Evolutionary conservation across 2,329 filamentous ascomycete species (phyloP).

Genomic region (Botrytis hyacinthi): DNA sequence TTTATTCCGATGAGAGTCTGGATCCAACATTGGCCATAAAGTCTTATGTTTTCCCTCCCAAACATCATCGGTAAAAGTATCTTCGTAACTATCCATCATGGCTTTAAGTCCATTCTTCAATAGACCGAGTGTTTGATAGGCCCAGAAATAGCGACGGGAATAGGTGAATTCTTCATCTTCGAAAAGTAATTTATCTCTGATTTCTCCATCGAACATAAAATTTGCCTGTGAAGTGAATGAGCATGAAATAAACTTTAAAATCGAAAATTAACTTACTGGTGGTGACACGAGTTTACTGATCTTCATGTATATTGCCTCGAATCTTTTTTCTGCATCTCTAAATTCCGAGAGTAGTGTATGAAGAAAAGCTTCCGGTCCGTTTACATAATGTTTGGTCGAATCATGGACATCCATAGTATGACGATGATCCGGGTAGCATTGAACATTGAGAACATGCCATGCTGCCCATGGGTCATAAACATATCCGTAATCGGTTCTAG

Average conservation of each 20-base stretch:
- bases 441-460: slow-evolving; percentile 59
- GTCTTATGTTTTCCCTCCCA: slow-evolving; percentile 55
- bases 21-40: slow-evolving; percentile 54
- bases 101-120: slow-evolving; percentile 59
- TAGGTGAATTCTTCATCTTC: slow-evolving; percentile 61
- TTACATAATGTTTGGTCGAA: slow-evolving; percentile 53
- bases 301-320: slow-evolving; percentile 54
- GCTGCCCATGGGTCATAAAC: slow-evolving; percentile 58
- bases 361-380: slow-evolving; percentile 61
- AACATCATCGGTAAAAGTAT: slow-evolving; percentile 57
- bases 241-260: not conserved
- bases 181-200: slow-evolving; percentile 58
- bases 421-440: slow-evolving; percentile 59
- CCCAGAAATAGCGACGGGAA: slow-evolving; percentile 57
- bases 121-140: slow-evolving; percentile 58
- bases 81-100: slow-evolving; percentile 55
- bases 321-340: slow-evolving; percentile 57
- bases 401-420: slow-evolving; percentile 56
- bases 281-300: slow-evolving; percentile 60
- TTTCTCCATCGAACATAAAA: slow-evolving; percentile 57
- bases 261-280: slow-evolving; percentile 41
- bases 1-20: slow-evolving; percentile 45
- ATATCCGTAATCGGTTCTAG: slow-evolving; percentile 49
- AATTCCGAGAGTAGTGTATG: slow-evolving; percentile 59
- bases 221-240: slow-evolving; percentile 40